Base-by-base conservation (phyloP, 352 stramenopile genomes). In the Phytophthora pseudosyringae region DNA sequence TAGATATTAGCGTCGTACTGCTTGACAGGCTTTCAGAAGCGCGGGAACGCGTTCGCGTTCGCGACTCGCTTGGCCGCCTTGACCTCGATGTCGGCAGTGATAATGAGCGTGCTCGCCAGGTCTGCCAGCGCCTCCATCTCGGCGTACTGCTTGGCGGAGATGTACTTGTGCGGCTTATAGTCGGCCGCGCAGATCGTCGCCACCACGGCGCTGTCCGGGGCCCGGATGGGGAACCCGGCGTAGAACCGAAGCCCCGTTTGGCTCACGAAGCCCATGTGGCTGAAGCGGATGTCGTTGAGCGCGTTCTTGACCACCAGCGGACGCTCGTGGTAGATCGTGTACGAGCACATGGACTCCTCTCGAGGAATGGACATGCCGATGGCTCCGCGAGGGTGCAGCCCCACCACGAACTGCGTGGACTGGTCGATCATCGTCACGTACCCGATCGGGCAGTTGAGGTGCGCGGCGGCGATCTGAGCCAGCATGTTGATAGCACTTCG, bases 121-220 rank as follows among this genome's bases (percentile, higher is more conserved):
- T 86, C 70, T 9, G 71, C 72, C 15, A 92, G 64, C 51, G 73
- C 71, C 54, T 90, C 70, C 83, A 92, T 92, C 48, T 81, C 83
- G 43, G 79, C 80, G 52, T 90, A 92, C 47, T 92, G 75, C 67
- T 90, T 88, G 56, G 78, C 83, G 1, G 80, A 81, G 49, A 92
- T 89, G 36, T 80, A 74, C 60, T 83, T 70, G 61, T 89, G 81
- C n/a, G 83, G 68, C 38, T 65, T 58, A 54, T 73, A 71, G 67
- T 88, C 80, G 25, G 65, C 67, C 2, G 80, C 71, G 55, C 83
- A 91, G 32, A 91, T 71, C 9, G 75, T 83, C 5, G 76, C 83
- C 15, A 91, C 70, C 0, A 88, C 74, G 3, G 67, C 69, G 3
- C 76, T 81, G 40, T 88, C 80, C 0, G 80, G 78, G 2, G 71